These are phyloP conservation scores for Pseudonectria foliicola DNA, from an alignment of 2,329 filamentous ascomycete species.

Conservation along the genomic window DNA sequence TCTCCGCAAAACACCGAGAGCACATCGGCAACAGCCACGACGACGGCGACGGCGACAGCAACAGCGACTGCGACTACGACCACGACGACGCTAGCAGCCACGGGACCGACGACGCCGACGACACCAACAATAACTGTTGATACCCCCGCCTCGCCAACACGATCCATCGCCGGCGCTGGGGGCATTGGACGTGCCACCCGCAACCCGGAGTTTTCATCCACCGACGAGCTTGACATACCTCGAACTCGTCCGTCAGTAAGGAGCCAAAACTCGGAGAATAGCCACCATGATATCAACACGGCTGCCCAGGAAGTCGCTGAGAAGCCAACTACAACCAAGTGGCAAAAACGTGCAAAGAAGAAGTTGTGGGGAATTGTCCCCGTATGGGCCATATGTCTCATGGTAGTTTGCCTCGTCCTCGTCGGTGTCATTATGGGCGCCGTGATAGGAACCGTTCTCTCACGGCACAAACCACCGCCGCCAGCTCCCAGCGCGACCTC, in stretches of 20 bases:
- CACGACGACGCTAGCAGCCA: conserved; percentile 2
- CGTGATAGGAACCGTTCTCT: conserved; percentile 43
- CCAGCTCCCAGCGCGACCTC: not conserved
- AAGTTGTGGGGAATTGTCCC: conserved; percentile 54
- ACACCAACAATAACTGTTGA: not conserved
- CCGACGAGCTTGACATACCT: conserved; percentile 42
- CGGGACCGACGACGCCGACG: conserved; percentile 4
- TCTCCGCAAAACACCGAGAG: not conserved
- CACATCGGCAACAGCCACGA: too few relatives aligned
- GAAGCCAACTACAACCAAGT: conserved; percentile 42
- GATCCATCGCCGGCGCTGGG: conserved; percentile 48
- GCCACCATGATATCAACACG: conserved; percentile 48
- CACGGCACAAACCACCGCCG: conserved; percentile 12
- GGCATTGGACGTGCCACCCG: conserved; percentile 54
- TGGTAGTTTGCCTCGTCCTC: conserved; percentile 41
- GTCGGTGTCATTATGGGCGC: conserved; percentile 50
- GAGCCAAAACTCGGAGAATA: conserved; percentile 42
- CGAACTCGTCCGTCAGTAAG: conserved; percentile 45
- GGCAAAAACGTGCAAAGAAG: conserved; percentile 46
- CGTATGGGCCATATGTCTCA: conserved; percentile 52
- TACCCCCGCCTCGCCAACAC: conserved; percentile 7
- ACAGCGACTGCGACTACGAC: conserved; percentile 5
- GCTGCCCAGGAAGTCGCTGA: conserved; percentile 39
- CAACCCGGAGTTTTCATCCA: conserved; percentile 56
- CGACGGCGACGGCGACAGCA: conserved; percentile 1